Base-by-base conservation (phyloP, 2,329 filamentous ascomycete species). In the Cladosporium sp. region DNA sequence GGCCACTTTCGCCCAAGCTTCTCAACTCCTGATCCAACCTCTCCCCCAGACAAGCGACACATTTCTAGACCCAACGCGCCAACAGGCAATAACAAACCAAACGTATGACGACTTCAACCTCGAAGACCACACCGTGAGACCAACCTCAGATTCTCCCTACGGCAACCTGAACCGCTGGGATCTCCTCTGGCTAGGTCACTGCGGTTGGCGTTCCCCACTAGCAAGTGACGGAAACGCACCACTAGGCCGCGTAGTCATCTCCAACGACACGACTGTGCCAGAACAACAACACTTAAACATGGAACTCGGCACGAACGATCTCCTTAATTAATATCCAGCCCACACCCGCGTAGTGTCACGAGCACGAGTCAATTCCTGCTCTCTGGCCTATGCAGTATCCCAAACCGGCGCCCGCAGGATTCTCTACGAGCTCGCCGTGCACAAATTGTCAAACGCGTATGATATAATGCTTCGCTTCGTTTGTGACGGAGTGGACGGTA, bases 261-360 rank as follows among this genome's bases (percentile, higher is more conserved):
- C 34, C 5, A 56, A 66, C 50, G 66, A 68, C 53, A 32, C 44
- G 1, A 44, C 53, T 8, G 65, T 68, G 0, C 60, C 66, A 9
- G 58, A 64, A 50, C 57, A 49, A 2, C 49, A 62, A 19, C 57
- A 66, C 37, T 24, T 68, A 35, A 36, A 65, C 20, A 59, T 61
- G 13, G 65, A 68, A 40, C 65, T 64, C 36, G 62, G 61, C 51
- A 55, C 61, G 35, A 12, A 37, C 5, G 58, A 62, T 12, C 60
- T 66, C 3, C 39, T 57, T 2, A 44, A 57, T 1, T 35, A 60
- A 34, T 67, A 66, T 51, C 60, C 59, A 3, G 22, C 55, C 12
- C 76, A 80, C 62, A 79, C 76, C 0, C 71, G 79, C 1, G 72
- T 77, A 0, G 71, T 78, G 1, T 77, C 79, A 57, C 60, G 77